A percentile compares a stretch with the other conserved stretches of the same genome.
phyloP scores from a whole-genome alignment of 768 basidiomycete genomes.

The Trametes maxima region DNA sequence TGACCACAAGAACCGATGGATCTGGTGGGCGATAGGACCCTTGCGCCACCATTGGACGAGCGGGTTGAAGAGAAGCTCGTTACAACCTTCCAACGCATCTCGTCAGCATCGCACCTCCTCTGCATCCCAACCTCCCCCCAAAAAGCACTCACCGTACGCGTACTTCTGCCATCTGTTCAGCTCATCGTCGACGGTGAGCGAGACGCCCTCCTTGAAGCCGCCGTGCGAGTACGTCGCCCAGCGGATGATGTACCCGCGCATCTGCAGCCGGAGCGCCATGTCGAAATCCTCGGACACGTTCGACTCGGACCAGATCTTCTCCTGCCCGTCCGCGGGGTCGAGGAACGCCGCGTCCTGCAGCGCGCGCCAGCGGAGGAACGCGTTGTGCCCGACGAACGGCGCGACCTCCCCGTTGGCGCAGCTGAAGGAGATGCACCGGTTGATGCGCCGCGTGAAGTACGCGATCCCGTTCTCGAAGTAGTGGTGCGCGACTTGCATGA shows the following conservation, averaged over 20 bases:
- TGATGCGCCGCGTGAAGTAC: slow-evolving; percentile 54
- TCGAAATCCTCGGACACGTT: slow-evolving; percentile 74
- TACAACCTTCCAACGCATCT: slow-evolving; percentile 48
- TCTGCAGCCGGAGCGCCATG: slow-evolving; percentile 64
- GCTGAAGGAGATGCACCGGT: slow-evolving; percentile 43
- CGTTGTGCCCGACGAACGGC: slow-evolving; percentile 53
- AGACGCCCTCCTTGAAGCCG: slow-evolving; percentile 91
- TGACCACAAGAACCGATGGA: slow-evolving; percentile 76
- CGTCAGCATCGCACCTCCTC: slow-evolving; percentile 6
- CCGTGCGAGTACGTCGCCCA: slow-evolving; percentile 88
- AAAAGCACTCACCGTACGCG: slow-evolving; percentile 56
- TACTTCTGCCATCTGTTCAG: slow-evolving; percentile 94
- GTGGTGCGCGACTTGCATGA: slow-evolving; percentile 59
- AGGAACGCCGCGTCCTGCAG: slow-evolving; percentile 56
- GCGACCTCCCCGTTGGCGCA: slow-evolving; percentile 47
- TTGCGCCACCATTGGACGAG: slow-evolving; percentile 73
- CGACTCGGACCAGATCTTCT: slow-evolving; percentile 66
- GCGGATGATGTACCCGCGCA: slow-evolving; percentile 47
- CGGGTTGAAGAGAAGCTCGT: slow-evolving; percentile 79
- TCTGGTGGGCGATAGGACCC: slow-evolving; percentile 82
- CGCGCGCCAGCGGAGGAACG: slow-evolving; percentile 59
- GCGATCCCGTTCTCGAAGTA: slow-evolving; percentile 52
- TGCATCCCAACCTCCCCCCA: neutral
- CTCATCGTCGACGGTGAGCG: slow-evolving; percentile 87
- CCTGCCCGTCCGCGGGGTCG: slow-evolving; percentile 52